Percentiles rank a stretch among this genome's conserved stretches.
Evolutionary conservation across 768 basidiomycete genomes (phyloP).

Genomic region (Polyporus arcularius): DNA sequence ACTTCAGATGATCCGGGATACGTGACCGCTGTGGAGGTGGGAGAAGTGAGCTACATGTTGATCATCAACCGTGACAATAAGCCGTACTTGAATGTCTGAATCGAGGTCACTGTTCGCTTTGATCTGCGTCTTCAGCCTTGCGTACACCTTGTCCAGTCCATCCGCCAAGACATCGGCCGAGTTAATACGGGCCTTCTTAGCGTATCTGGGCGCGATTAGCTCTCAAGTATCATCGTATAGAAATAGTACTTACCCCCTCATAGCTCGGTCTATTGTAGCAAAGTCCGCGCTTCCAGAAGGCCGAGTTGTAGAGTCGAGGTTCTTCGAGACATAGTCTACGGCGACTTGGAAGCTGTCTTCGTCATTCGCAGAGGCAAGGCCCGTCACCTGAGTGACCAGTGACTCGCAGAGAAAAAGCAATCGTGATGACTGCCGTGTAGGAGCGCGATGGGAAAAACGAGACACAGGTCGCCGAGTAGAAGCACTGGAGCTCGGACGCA

Average conservation of each 20-base stretch:
- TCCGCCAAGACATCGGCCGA: conserved; percentile 60
- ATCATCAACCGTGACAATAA: not conserved
- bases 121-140: conserved; percentile 51
- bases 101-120: conserved; percentile 60
- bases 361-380: conserved; percentile 44
- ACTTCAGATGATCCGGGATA: conserved; percentile 71
- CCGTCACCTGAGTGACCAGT: conserved; percentile 56
- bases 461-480: conserved; percentile 32
- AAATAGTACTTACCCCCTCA: conserved; percentile 48
- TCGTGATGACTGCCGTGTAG: conserved; percentile 51
- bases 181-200: conserved; percentile 68
- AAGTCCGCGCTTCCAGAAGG: conserved; percentile 60
- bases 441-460: conserved; percentile 48
- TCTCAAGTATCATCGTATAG: not conserved
- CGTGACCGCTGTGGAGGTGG: conserved; percentile 45
- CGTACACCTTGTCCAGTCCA: conserved; percentile 57
- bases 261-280: conserved; percentile 50
- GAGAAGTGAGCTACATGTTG: conserved; percentile 2
- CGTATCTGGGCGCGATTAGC: conserved; percentile 17
- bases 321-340: conserved; percentile 60
- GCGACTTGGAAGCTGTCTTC: conserved; percentile 47
- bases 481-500: conserved; percentile 42
- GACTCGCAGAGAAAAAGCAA: conserved; percentile 55
- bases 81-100: conserved; percentile 58
- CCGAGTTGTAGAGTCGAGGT: conserved; percentile 59